These are phyloP conservation scores for Mortierella sp. DNA, from an alignment of 371 early-diverging fungal species.

Conservation along the genomic window DNA sequence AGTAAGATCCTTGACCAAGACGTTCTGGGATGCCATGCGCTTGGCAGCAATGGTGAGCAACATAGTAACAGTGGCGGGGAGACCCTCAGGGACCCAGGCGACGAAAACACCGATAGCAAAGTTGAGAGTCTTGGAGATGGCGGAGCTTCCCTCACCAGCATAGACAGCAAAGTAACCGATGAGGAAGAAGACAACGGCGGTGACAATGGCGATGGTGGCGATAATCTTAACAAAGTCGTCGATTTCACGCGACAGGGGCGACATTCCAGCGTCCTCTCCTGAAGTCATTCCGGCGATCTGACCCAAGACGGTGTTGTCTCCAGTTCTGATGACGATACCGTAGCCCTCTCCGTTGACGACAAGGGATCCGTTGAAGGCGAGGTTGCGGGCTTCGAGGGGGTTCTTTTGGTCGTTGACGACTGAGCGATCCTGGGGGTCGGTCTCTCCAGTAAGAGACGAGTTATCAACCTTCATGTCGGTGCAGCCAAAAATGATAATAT, in stretches of 20 bases:
- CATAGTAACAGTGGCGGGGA: slow-evolving; percentile 92
- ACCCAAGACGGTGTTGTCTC: slow-evolving; percentile 93
- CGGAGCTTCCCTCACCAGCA: slow-evolving; percentile 61
- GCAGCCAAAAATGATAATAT: slow-evolving; percentile 79
- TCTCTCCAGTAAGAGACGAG: slow-evolving; percentile 96
- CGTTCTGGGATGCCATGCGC: slow-evolving; percentile 90
- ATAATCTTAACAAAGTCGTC: slow-evolving; percentile 89
- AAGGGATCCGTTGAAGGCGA: slow-evolving; percentile 91
- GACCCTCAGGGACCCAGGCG: slow-evolving; percentile 92
- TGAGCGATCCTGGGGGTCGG: slow-evolving; percentile 90
- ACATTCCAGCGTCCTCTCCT: slow-evolving; percentile 75
- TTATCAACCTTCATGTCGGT: slow-evolving; percentile 96
- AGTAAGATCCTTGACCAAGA: slow-evolving; percentile 94
- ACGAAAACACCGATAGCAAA: slow-evolving; percentile 93
- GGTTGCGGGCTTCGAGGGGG: slow-evolving; percentile 92
- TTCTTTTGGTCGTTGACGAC: slow-evolving; percentile 71
- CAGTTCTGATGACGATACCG: slow-evolving; percentile 93
- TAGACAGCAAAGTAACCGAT: slow-evolving; percentile 68
- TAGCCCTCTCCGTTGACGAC: slow-evolving; percentile 90
- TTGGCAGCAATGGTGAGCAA: slow-evolving; percentile 94
- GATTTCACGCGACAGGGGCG: slow-evolving; percentile 86
- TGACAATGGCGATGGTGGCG: slow-evolving; percentile 81
- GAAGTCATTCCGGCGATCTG: slow-evolving; percentile 94
- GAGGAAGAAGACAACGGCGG: slow-evolving; percentile 88
- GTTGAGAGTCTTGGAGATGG: slow-evolving; percentile 78